Evolutionary conservation across 1,284 basidiomycete genomes (phyloP).

Genomic region (Puccinia polysora): DNA sequence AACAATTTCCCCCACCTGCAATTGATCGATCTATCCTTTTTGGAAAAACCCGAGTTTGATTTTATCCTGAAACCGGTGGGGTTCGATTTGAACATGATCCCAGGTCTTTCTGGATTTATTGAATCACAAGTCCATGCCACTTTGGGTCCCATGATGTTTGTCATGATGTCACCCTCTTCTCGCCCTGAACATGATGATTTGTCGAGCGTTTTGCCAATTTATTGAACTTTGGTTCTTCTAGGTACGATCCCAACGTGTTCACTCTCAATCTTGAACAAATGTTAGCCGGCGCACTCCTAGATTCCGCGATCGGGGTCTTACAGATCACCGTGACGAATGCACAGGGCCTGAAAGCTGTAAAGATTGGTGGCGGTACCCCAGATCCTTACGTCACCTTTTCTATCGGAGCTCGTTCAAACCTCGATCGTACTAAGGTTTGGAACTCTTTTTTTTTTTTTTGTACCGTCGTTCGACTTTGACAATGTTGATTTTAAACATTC

Average conservation of each 20-base stretch:
- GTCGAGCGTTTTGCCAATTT: constrained; percentile 6
- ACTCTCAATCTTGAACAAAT: constrained; percentile 93
- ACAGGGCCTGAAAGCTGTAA: constrained; percentile 59
- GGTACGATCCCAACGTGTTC: constrained; percentile 88
- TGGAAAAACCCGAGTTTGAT: constrained; percentile 88
- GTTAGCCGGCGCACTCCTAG: constrained; percentile 78
- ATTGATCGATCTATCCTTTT: constrained; percentile 70
- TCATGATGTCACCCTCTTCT: too few relatives aligned
- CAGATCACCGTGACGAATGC: constrained; percentile 78
- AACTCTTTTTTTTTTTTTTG: constrained; percentile 61
- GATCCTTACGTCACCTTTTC: constrained; percentile 79
- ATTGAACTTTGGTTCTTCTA: constrained; percentile 73
- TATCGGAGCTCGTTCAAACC: constrained; percentile 63
- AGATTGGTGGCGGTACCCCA: constrained; percentile 89
- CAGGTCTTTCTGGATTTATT: constrained; percentile 85
- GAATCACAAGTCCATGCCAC: constrained; percentile 77
- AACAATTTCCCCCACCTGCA: constrained; percentile 83
- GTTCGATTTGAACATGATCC: constrained; percentile 81
- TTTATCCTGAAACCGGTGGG: constrained; percentile 94
- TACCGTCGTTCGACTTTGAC: constrained; percentile 48
- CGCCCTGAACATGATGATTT: not conserved
- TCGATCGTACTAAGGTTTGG: constrained; percentile 19
- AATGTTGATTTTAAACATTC: constrained; percentile 53
- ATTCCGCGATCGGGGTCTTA: constrained; percentile 80
- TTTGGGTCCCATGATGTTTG: constrained; percentile 51